phyloP scores from a whole-genome alignment of 345 rosid species.

The Populus alba region DNA sequence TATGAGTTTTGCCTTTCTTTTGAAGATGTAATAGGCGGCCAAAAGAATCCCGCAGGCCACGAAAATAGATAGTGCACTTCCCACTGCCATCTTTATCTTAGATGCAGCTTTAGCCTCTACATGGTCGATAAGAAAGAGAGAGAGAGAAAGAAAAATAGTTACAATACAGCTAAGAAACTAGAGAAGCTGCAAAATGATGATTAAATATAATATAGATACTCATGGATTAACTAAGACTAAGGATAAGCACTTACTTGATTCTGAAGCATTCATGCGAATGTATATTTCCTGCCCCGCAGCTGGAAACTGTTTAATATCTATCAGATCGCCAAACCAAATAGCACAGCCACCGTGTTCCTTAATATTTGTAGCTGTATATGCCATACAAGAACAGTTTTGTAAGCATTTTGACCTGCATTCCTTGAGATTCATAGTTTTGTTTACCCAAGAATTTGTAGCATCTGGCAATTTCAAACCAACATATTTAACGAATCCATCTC shows the following conservation, averaged over 20 bases:
- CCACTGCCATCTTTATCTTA: neutral
- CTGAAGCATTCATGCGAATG: slow-evolving; percentile 11
- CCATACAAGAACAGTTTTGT: slow-evolving; percentile 16
- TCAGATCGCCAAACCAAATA: slow-evolving; percentile 12
- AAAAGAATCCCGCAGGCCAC: neutral
- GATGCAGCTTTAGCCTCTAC: neutral
- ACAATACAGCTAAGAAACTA: neutral
- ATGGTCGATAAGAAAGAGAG: neutral
- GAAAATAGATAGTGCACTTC: too few relatives aligned
- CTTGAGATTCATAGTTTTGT: slow-evolving; percentile 5
- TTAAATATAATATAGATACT: neutral
- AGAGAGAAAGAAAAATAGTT: neutral
- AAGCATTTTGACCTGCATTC: slow-evolving; percentile 16
- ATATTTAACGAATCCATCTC: slow-evolving; percentile 9
- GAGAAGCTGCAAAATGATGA: neutral
- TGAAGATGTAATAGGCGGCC: neutral
- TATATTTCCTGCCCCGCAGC: slow-evolving; percentile 4
- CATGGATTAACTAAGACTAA: too few relatives aligned
- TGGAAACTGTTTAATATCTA: slow-evolving; percentile 1
- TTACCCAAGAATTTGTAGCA: slow-evolving; percentile 8
- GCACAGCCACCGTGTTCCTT: slow-evolving; percentile 12
- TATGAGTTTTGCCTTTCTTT: neutral
- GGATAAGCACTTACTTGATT: neutral
- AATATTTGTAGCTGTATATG: slow-evolving; percentile 4
- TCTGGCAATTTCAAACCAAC: slow-evolving; percentile 11